phyloP scores from a whole-genome alignment of 1,139 yeast genomes.

The Kodamaea fungicola region DNA sequence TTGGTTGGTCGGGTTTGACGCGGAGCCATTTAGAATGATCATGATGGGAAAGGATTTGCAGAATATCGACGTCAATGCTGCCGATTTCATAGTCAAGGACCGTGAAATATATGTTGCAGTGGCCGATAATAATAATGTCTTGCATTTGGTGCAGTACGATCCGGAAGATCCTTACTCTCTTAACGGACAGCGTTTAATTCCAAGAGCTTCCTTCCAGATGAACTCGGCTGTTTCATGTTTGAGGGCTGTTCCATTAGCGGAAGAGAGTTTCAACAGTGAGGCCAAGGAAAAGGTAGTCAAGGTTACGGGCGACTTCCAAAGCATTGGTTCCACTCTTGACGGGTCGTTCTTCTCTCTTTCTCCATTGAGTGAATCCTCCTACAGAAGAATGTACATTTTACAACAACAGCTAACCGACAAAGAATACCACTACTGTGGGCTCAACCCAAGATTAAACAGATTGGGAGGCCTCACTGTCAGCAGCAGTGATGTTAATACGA shows the following conservation, averaged over 20 bases:
- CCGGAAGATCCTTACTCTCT: slow-evolving; percentile 87
- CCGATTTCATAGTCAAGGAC: slow-evolving; percentile 72
- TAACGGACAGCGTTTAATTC: slow-evolving; percentile 74
- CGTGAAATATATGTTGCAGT: slow-evolving; percentile 65
- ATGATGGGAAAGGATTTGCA: slow-evolving; percentile 73
- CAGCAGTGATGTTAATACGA: slow-evolving; percentile 36
- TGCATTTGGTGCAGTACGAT: slow-evolving; percentile 81
- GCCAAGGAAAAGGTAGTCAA: slow-evolving; percentile 12
- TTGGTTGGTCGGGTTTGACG: slow-evolving; percentile 86
- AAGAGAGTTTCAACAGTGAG: slow-evolving; percentile 21
- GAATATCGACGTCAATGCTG: slow-evolving; percentile 55
- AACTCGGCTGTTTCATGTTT: slow-evolving; percentile 62
- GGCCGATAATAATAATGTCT: slow-evolving; percentile 66
- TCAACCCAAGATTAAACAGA: slow-evolving; percentile 75
- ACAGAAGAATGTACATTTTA: slow-evolving; percentile 76
- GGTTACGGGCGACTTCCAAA: slow-evolving; percentile 40
- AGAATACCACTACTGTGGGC: slow-evolving; percentile 69
- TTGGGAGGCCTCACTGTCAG: slow-evolving; percentile 45
- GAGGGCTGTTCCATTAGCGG: slow-evolving; percentile 48
- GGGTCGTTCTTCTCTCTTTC: slow-evolving; percentile 76
- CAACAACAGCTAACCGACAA: slow-evolving; percentile 86
- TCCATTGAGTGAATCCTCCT: slow-evolving; percentile 72
- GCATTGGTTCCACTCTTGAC: slow-evolving; percentile 70
- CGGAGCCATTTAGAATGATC: slow-evolving; percentile 89
- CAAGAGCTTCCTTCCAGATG: slow-evolving; percentile 67